Conservation (phyloP, 257 asterid genomes). For the Asclepias syriaca region DNA sequence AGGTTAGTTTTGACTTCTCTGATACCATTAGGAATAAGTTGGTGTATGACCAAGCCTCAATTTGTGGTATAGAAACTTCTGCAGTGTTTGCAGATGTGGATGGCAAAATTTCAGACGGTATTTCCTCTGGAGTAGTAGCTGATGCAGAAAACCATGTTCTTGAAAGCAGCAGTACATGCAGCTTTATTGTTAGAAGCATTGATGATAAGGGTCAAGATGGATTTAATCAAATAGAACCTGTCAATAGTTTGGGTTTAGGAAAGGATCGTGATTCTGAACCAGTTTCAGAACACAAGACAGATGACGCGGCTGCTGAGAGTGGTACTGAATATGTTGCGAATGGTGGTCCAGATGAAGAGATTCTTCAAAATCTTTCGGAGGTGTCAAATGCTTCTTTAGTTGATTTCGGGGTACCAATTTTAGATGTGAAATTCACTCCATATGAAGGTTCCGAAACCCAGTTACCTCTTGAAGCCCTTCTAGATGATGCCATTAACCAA, state of each 20-base stretch:
- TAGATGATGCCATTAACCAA: slow-evolving; percentile 32
- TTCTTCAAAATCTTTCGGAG: slow-evolving; percentile 17
- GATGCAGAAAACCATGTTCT: slow-evolving; percentile 18
- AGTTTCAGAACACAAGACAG: slow-evolving; percentile 11
- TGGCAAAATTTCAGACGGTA: slow-evolving; percentile 12
- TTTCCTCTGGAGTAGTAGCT: slow-evolving; percentile 22
- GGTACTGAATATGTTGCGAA: slow-evolving; percentile 12
- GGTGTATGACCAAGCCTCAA: slow-evolving; percentile 15
- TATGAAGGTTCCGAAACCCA: slow-evolving; percentile 17
- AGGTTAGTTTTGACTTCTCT: slow-evolving; percentile 16
- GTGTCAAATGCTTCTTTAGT: slow-evolving; percentile 27
- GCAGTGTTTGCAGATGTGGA: slow-evolving; percentile 14
- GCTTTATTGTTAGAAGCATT: slow-evolving; percentile 13
- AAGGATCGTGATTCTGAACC: slow-evolving; percentile 17
- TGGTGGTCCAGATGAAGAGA: slow-evolving; percentile 14
- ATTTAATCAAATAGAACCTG: slow-evolving; percentile 23
- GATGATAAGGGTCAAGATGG: slow-evolving; percentile 24
- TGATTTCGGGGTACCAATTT: slow-evolving; percentile 56
- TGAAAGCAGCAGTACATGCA: slow-evolving; percentile 19
- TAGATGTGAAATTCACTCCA: slow-evolving; percentile 58
- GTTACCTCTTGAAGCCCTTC: slow-evolving; percentile 57
- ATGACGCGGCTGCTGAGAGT: slow-evolving; percentile 17
- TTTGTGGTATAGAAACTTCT: slow-evolving; percentile 11
- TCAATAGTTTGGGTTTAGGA: slow-evolving; percentile 11
- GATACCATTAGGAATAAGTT: slow-evolving; percentile 17